These are phyloP conservation scores for Calocybe indica DNA, from an alignment of 768 basidiomycete genomes.

Conservation along the genomic window DNA sequence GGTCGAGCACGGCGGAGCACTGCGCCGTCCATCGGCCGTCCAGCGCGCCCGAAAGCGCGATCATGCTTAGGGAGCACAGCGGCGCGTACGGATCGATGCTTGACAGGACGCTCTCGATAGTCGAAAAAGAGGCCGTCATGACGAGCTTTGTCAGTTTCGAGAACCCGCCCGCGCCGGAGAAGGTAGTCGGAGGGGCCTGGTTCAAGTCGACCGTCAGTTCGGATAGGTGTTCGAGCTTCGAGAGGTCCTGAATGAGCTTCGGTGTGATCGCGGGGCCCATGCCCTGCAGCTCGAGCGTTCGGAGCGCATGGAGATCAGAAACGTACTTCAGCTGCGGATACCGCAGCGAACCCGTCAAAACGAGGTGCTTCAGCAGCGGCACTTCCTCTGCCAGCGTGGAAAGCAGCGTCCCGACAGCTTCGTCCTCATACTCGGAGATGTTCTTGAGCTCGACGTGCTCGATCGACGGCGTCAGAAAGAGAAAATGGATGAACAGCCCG, in stretches of 20 bases:
- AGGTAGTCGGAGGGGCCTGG: background rate
- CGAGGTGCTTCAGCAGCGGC: conserved; percentile 1
- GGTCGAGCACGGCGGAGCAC: background rate
- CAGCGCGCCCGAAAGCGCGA: background rate
- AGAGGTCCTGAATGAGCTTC: background rate
- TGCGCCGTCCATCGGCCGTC: conserved; percentile 2
- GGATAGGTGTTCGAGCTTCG: background rate
- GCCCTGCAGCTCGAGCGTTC: background rate
- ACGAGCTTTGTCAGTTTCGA: background rate
- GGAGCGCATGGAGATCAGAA: conserved; percentile 1
- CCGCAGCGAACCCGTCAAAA: background rate
- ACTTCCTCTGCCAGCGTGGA: conserved; percentile 1
- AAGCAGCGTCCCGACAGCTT: conserved; percentile 5
- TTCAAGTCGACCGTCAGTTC: conserved; percentile 3
- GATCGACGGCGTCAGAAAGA: conserved; percentile 2
- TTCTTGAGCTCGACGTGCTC: background rate
- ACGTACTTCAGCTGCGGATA: background rate
- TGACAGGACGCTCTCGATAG: background rate
- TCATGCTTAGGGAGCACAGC: background rate
- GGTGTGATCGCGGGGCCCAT: conserved; percentile 2
- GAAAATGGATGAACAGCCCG: background rate
- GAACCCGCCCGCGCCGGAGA: conserved; percentile 1
- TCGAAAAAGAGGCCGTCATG: conserved; percentile 1
- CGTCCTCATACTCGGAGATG: background rate
- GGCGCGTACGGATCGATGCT: background rate